Percentiles rank a stretch among this genome's conserved stretches.
Evolutionary conservation across 2,329 filamentous ascomycete species (phyloP).

Genomic region (Volutella citrinella): DNA sequence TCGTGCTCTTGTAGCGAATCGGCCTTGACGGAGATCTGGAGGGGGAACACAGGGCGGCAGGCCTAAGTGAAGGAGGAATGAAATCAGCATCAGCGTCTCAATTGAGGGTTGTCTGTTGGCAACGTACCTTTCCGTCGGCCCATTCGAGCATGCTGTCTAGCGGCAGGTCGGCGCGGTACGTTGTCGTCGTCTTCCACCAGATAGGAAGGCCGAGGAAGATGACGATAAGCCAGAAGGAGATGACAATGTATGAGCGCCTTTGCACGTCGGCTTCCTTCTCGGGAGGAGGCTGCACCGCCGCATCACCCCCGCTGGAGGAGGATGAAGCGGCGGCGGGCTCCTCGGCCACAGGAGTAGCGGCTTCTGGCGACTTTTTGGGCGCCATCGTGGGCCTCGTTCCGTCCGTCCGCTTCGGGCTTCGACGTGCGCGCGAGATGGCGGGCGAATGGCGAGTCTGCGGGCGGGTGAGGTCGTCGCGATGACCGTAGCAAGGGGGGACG

Average conservation of each 20-base stretch:
- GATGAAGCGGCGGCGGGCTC: constrained; percentile 8
- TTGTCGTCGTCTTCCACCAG: constrained; percentile 95
- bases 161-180: constrained; percentile 82
- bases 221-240: constrained; percentile 89
- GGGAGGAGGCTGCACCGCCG: constrained; percentile 68
- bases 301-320: constrained; percentile 13
- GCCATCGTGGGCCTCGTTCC: too few relatives aligned
- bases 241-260: constrained; percentile 70
- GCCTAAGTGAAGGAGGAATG: constrained; percentile 50
- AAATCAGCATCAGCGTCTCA: too few relatives aligned
- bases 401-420: too few relatives aligned
- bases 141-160: constrained; percentile 84
- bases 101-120: too few relatives aligned
- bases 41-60: constrained; percentile 83
- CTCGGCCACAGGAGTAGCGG: constrained; percentile 17
- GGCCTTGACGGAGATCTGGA: constrained; percentile 76
- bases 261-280: constrained; percentile 69
- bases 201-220: constrained; percentile 81
- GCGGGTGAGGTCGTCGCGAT: too few relatives aligned
- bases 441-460: too few relatives aligned
- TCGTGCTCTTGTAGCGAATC: constrained; percentile 63
- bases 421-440: too few relatives aligned
- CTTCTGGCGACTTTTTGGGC: too few relatives aligned
- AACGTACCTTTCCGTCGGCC: constrained; percentile 79
- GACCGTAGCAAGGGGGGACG: too few relatives aligned